A percentile compares a stretch with the other conserved stretches of the same genome.
phyloP scores from a whole-genome alignment of 305 asterid genomes.

The Coffea humblotiana region DNA sequence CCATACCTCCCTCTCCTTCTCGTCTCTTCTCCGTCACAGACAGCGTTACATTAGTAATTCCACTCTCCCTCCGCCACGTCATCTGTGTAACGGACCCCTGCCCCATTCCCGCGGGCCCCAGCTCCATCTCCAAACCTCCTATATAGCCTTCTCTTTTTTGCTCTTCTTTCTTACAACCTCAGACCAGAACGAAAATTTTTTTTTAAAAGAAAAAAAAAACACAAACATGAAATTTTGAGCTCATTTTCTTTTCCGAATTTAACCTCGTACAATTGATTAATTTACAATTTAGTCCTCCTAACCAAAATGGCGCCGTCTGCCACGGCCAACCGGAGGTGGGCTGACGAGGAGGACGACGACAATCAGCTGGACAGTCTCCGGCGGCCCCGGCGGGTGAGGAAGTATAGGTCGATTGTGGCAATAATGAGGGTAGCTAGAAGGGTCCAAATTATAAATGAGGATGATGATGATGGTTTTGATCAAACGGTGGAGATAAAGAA shows the following conservation, averaged over 20 bases:
- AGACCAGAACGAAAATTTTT: neutral
- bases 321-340: conserved; percentile 29
- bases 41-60: conserved; percentile 32
- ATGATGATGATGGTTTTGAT: conserved; percentile 11
- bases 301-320: conserved; percentile 49
- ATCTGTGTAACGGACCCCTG: conserved; percentile 31
- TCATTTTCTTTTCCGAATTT: conserved; percentile 28
- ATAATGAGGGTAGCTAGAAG: conserved; percentile 65
- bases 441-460: conserved; percentile 36
- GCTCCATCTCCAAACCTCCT: neutral
- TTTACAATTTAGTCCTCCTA: conserved; percentile 18
- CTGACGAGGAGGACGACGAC: conserved; percentile 5
- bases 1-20: neutral
- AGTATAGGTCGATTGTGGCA: conserved; percentile 57
- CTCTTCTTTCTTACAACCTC: conserved; percentile 6
- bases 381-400: conserved; percentile 25
- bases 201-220: neutral
- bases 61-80: conserved; percentile 44
- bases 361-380: neutral
- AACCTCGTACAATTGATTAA: conserved; percentile 24
- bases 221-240: neutral
- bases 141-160: neutral
- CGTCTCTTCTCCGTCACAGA: neutral
- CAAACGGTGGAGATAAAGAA: conserved; percentile 20
- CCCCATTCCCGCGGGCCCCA: neutral